Conservation (phyloP, 176 grass and related monocot genomes). For the Eleusine indica region DNA sequence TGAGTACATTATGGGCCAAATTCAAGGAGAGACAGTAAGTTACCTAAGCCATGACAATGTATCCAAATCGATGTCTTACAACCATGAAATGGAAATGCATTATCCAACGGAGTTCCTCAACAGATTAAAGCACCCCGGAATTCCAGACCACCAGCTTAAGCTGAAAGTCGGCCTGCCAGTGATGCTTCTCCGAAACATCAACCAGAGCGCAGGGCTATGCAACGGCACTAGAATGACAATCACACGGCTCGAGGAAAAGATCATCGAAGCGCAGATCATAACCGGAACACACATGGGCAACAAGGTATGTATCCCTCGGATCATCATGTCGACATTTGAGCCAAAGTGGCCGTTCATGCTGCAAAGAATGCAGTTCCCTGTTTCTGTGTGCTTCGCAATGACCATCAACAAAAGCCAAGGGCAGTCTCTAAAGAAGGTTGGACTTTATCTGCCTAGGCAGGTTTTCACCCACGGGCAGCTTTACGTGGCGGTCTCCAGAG, state of each 20-base stretch:
- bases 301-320: not conserved
- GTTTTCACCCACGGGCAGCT: not conserved
- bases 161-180: not conserved
- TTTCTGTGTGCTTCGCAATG: not conserved
- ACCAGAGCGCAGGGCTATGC: not conserved
- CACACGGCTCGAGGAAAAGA: not conserved
- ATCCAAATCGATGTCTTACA: constrained; percentile 16
- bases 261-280: not conserved
- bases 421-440: not conserved
- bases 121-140: not conserved
- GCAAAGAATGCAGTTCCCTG: not conserved
- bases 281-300: not conserved
- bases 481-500: not conserved
- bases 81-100: not conserved
- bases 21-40: not conserved
- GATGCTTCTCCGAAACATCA: not conserved
- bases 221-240: constrained; percentile 2
- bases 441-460: not conserved
- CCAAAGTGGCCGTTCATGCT: not conserved
- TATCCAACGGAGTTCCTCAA: not conserved
- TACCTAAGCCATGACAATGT: not conserved
- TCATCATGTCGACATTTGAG: not conserved
- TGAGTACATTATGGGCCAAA: not conserved
- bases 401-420: constrained; percentile 13
- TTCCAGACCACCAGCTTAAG: not conserved